These are phyloP conservation scores for Cymbomonas tetramitiformis DNA, from an alignment of 139 green algal species.

Conservation along the genomic window DNA sequence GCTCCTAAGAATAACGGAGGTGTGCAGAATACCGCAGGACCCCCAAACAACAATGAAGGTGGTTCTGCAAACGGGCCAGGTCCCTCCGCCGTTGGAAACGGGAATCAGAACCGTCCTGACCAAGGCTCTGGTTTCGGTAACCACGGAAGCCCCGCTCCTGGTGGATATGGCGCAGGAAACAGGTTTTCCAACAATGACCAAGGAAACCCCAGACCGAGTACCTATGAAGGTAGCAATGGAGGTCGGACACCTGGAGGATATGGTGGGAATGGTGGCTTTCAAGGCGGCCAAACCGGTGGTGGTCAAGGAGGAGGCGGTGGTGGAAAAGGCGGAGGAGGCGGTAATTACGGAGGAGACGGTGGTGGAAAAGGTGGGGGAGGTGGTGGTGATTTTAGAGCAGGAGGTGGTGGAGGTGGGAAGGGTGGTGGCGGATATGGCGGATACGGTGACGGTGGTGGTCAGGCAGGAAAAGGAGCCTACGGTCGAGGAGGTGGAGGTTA, in stretches of 20 bases:
- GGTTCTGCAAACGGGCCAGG: too few relatives aligned
- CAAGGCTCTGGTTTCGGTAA: neutral
- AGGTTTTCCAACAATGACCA: too few relatives aligned
- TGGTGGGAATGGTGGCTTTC: neutral
- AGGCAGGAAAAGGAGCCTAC: neutral
- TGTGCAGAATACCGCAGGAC: too few relatives aligned
- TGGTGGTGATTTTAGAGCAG: neutral
- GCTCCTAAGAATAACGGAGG: too few relatives aligned
- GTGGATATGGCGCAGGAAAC: too few relatives aligned
- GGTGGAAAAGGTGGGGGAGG: neutral
- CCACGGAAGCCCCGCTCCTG: too few relatives aligned
- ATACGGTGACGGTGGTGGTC: constrained; percentile 6
- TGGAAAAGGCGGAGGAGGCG: neutral
- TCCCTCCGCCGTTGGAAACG: too few relatives aligned
- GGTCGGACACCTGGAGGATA: neutral
- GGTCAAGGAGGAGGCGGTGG: neutral
- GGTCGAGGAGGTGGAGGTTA: constrained; percentile 6
- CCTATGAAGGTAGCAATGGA: neutral
- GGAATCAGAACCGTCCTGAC: too few relatives aligned
- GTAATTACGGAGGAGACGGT: neutral
- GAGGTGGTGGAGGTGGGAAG: neutral
- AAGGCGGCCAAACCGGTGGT: neutral
- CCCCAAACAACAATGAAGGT: too few relatives aligned
- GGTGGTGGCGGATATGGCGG: constrained; percentile 6
- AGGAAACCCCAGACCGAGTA: too few relatives aligned